Percentiles rank a stretch among this genome's conserved stretches.
Conservation (phyloP, 306 rosid genomes). For the Castanopsis chinensis region DNA sequence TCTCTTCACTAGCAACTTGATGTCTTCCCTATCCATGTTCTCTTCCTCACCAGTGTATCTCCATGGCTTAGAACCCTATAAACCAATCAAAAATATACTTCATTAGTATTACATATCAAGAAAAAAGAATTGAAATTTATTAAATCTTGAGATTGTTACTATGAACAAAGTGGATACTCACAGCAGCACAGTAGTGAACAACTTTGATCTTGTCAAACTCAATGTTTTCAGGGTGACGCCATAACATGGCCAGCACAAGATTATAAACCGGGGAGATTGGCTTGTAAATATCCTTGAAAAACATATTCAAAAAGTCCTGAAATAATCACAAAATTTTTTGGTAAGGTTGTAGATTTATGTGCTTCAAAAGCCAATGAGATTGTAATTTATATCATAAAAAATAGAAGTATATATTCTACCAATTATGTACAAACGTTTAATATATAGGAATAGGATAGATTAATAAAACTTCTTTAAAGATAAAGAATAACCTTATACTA, state of each 20-base stretch:
- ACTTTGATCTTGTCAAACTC: not conserved
- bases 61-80: not conserved
- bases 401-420: no score
- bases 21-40: constrained; percentile 1
- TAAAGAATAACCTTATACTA: no score
- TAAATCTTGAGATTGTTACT: not conserved
- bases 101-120: not conserved
- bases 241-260: not conserved
- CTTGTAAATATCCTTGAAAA: not conserved
- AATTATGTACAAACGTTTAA: no score
- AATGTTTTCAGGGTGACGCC: not conserved
- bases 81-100: not conserved
- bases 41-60: not conserved
- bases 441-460: no score
- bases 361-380: no score
- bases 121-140: not conserved
- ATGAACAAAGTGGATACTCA: not conserved
- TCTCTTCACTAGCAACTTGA: not conserved
- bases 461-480: no score
- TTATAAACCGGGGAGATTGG: not conserved
- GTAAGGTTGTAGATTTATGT: no score
- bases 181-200: not conserved
- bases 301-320: constrained; percentile 2
- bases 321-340: no score
- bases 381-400: no score